Conservation (phyloP, 2,329 filamentous ascomycete species). For the Claviceps sp. region DNA sequence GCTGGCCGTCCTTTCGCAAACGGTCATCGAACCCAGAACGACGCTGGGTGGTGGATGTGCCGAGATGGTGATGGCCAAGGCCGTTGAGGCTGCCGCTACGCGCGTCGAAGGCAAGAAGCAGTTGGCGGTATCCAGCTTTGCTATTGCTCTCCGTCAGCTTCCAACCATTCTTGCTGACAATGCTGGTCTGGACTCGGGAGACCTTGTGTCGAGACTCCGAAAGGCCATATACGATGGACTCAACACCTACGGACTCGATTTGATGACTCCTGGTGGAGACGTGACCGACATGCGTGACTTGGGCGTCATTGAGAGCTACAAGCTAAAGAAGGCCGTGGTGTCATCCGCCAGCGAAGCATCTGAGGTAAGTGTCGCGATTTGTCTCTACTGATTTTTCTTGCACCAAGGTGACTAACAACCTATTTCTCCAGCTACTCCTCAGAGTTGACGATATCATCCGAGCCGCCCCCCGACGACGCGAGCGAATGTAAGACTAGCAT, state of each 20-base stretch:
- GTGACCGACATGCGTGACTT: constrained; percentile 92
- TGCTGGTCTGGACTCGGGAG: constrained; percentile 87
- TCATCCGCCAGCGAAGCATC: constrained; percentile 92
- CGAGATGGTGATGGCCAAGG: constrained; percentile 99
- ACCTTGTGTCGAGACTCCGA: constrained; percentile 79
- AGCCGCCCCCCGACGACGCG: constrained; percentile 58
- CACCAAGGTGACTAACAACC: background rate
- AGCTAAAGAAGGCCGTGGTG: constrained; percentile 96
- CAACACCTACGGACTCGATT: constrained; percentile 80
- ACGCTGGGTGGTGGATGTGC: constrained; percentile 92
- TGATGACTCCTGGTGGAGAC: constrained; percentile 78
- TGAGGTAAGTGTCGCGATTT: constrained; percentile 53
- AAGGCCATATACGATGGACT: constrained; percentile 93
- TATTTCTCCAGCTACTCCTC: constrained; percentile 53
- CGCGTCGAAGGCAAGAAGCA: constrained; percentile 96
- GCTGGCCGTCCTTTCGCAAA: constrained; percentile 90
- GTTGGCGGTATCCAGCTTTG: constrained; percentile 81
- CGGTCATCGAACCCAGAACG: constrained; percentile 83
- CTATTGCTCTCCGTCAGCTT: constrained; percentile 76
- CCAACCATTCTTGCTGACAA: constrained; percentile 97
- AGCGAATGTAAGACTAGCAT: constrained; percentile 21
- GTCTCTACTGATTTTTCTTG: background rate
- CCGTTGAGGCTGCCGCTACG: constrained; percentile 83
- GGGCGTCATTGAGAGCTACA: constrained; percentile 95
- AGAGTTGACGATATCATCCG: constrained; percentile 97